phyloP scores from a whole-genome alignment of 768 basidiomycete genomes.

The Mycena pura region DNA sequence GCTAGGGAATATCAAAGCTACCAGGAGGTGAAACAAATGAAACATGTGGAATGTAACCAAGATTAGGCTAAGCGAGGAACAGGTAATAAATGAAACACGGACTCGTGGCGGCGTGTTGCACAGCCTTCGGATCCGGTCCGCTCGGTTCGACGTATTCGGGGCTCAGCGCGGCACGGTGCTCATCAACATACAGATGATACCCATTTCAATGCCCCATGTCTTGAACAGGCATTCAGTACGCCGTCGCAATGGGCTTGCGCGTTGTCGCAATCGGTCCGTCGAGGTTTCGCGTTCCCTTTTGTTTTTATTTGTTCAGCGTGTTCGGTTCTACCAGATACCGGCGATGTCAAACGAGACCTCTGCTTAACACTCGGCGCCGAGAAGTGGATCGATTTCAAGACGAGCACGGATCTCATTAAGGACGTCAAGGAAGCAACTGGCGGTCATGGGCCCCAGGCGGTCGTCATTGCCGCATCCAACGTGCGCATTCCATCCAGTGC shows the following conservation, averaged over 20 bases:
- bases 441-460: conserved; percentile 76
- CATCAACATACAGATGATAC: no score
- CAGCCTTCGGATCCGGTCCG: no score
- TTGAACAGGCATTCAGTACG: conserved; percentile 74
- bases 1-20: no score
- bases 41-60: no score
- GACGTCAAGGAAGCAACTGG: conserved; percentile 66
- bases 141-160: no score
- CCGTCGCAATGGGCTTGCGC: conserved; percentile 74
- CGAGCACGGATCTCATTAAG: conserved; percentile 61
- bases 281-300: not conserved
- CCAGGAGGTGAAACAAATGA: no score
- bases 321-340: conserved; percentile 61
- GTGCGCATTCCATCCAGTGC: conserved; percentile 36
- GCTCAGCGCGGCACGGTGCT: no score
- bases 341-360: conserved; percentile 70
- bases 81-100: no score
- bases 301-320: conserved; percentile 36
- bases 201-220: not conserved
- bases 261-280: conserved; percentile 57
- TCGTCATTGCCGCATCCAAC: conserved; percentile 63
- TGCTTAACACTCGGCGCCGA: conserved; percentile 60
- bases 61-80: no score
- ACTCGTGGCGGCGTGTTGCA: no score
- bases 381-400: conserved; percentile 80